Evolutionary conservation across 1,139 yeast species (phyloP), one percentile per base, ranked within the genome.

Genomic region (Hemisphaericaspora xylanilytica): DNA sequence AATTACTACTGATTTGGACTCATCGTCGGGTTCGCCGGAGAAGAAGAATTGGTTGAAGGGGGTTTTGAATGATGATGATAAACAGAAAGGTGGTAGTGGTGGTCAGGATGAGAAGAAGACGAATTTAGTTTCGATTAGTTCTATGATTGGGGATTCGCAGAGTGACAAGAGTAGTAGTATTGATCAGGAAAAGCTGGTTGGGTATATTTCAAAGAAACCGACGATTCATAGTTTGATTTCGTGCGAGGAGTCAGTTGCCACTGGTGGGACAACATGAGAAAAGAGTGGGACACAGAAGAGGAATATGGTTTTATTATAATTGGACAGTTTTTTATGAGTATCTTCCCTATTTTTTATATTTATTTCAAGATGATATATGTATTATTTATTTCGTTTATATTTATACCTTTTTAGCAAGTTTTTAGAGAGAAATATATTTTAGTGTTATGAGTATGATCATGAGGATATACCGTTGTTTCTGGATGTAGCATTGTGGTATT

Each of bases 221-320:
- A 61, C 70, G n/a, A 65, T 67, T 30, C 55, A 63, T 41, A 63
- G 58, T 49, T 54, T 67, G 38, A 48, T 67, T 38, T 61, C 67
- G 11, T 67, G 64, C 3, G 32, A 29, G 10, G 32, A 29, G 10
- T n/a, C 26, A 9, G 26, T 24, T 5, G 10, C 21, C 16, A 4
- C 8, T 20, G 16, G 16, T 28, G 26, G 26, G 21, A 20, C 5
- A 8, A 9, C 26, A 24, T 9, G 26, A 24, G 10, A 9, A 6
- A 20, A 20, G 8, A n/a, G n/a, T n/a, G n/a, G n/a, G n/a, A n/a
- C n/a, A n/a, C n/a, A n/a, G n/a, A n/a, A n/a, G n/a, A n/a, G n/a
- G n/a, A n/a, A n/a, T n/a, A n/a, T n/a, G n/a, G n/a, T n/a, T n/a
- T n/a, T n/a, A n/a, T n/a, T n/a, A n/a, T n/a, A n/a, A n/a, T n/a